Conservation (phyloP, 2,329 filamentous ascomycete species). For the Colletotrichum destructivum region DNA sequence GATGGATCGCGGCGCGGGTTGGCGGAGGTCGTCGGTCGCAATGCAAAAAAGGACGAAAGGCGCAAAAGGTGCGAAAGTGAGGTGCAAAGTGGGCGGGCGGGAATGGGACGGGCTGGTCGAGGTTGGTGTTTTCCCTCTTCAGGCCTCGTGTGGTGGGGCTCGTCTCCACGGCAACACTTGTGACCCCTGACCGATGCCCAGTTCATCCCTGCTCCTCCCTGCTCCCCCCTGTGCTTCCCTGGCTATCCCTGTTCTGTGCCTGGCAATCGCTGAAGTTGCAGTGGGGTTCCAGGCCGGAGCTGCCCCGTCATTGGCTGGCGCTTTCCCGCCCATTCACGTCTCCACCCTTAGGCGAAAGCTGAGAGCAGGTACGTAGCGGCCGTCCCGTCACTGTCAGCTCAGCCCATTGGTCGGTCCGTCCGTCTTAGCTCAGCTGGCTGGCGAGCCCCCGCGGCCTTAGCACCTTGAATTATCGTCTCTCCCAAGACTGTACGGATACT, state of each 20-base stretch:
- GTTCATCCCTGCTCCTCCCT: neutral
- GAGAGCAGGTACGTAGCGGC: neutral
- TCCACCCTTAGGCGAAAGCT: neutral
- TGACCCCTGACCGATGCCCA: neutral
- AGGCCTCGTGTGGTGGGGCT: constrained; percentile 22
- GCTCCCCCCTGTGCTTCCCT: neutral
- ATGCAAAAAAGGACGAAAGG: neutral
- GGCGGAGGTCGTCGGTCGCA: neutral
- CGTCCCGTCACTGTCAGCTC: constrained; percentile 14
- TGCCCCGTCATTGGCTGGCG: constrained; percentile 30
- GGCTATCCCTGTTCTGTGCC: neutral
- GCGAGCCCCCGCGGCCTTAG: neutral
- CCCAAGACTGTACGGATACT: no score
- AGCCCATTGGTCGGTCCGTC: neutral
- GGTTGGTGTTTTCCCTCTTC: constrained; percentile 21
- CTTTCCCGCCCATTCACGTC: neutral
- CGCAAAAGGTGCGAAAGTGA: constrained; percentile 8
- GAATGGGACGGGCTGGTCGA: constrained; percentile 28
- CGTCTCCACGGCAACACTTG: constrained; percentile 36
- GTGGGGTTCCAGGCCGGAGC: constrained; percentile 40
- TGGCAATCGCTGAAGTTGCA: constrained; percentile 2
- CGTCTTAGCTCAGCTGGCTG: constrained; percentile 6
- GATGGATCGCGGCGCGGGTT: constrained; percentile 1
- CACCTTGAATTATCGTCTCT: neutral
- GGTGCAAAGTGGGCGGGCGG: constrained; percentile 4